Evolutionary conservation across 805 yeast genomes (phyloP).

Genomic region (Ogataea parapolymorpha): DNA sequence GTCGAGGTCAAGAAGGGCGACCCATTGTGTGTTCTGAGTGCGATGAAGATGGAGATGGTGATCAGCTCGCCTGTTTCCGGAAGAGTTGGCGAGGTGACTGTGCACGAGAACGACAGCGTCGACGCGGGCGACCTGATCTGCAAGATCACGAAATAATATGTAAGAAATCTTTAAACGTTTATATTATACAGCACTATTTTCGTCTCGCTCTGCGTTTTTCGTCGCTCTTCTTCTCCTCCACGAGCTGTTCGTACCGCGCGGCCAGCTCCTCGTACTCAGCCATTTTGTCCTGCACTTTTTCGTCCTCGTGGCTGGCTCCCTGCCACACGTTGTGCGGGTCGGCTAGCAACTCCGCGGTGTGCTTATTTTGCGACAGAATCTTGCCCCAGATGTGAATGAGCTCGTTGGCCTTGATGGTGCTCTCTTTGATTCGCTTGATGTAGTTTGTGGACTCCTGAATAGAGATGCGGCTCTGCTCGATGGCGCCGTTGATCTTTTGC

Average conservation of each 20-base stretch:
- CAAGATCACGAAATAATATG: constrained; percentile 40
- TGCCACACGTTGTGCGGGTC: constrained; percentile 14
- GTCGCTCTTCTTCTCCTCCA: constrained; percentile 1
- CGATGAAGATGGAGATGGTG: constrained; percentile 99
- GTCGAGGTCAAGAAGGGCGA: constrained; percentile 94
- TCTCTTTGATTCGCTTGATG: constrained; percentile 15
- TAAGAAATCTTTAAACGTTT: neutral
- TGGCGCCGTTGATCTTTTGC: constrained; percentile 16
- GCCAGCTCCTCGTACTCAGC: constrained; percentile 29
- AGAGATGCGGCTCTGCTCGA: constrained; percentile 18
- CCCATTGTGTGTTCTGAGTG: constrained; percentile 87
- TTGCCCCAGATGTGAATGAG: constrained; percentile 58
- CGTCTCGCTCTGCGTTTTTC: constrained; percentile 17
- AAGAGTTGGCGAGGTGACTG: constrained; percentile 68
- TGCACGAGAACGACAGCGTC: constrained; percentile 90
- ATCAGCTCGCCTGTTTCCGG: constrained; percentile 91
- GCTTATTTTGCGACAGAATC: constrained; percentile 59
- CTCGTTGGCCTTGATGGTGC: constrained; percentile 22
- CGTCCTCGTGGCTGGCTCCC: constrained; percentile 19
- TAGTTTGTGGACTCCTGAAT: constrained; percentile 18
- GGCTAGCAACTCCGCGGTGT: constrained; percentile 46
- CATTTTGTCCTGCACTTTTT: constrained; percentile 17
- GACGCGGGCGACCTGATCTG: constrained; percentile 90
- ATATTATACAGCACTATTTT: neutral
- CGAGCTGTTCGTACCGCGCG: constrained; percentile 20